Percentiles rank a stretch among this genome's conserved stretches.
Evolutionary conservation across 306 rosid genomes (phyloP).

Genomic region (Aeschynomene evenia): DNA sequence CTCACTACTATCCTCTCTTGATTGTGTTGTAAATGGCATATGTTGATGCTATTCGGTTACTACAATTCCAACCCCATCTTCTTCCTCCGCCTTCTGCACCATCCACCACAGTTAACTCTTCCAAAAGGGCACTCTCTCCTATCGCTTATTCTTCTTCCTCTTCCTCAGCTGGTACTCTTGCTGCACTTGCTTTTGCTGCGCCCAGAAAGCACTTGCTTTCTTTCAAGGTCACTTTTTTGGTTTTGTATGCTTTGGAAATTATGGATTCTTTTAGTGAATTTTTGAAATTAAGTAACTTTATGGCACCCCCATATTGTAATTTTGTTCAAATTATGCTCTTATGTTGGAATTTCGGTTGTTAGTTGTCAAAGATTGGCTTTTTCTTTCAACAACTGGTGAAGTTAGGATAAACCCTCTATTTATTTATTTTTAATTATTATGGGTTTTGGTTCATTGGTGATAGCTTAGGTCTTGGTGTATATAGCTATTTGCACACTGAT

Average conservation of each 20-base stretch:
- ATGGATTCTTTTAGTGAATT: background rate
- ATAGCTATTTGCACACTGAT: background rate
- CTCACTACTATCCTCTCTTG: background rate
- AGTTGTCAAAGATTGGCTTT: background rate
- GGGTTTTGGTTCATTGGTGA: background rate
- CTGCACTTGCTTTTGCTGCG: constrained; percentile 39
- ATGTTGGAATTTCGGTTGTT: constrained; percentile 1
- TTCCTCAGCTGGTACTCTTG: background rate
- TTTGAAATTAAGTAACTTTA: constrained; percentile 27
- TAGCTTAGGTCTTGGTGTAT: background rate
- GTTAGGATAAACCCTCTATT: background rate
- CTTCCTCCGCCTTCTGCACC: constrained; percentile 41
- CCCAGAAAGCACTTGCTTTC: constrained; percentile 58
- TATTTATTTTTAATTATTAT: background rate
- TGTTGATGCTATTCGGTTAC: constrained; percentile 43
- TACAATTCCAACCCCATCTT: constrained; percentile 59
- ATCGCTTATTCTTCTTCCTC: constrained; percentile 46
- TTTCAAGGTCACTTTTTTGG: constrained; percentile 53
- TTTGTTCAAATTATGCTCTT: constrained; percentile 1
- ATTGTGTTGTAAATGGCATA: constrained; percentile 62
- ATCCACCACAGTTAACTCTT: background rate
- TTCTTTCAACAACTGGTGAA: background rate
- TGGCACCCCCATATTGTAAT: constrained; percentile 21
- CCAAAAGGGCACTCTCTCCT: constrained; percentile 30
- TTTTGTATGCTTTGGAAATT: background rate